Percentiles rank a stretch among this genome's conserved stretches.
phyloP scores from a whole-genome alignment of 202 grass and related monocot species.

The Panicum hallii region DNA sequence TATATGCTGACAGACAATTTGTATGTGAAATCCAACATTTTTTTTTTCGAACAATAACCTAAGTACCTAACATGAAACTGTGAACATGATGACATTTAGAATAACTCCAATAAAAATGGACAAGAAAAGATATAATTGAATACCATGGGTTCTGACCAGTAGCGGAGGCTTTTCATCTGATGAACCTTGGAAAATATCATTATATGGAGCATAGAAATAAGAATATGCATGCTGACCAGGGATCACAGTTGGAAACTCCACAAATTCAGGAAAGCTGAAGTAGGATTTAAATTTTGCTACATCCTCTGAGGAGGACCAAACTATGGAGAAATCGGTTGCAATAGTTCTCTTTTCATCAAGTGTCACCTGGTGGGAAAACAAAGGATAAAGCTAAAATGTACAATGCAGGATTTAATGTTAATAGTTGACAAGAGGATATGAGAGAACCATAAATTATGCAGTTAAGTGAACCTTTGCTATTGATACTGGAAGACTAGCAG shows the following conservation, averaged over 20 bases:
- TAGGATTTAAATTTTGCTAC: conserved; percentile 64
- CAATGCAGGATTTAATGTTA: not conserved
- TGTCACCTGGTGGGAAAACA: conserved; percentile 66
- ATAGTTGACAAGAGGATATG: conserved; percentile 12
- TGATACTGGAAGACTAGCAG: conserved; percentile 74
- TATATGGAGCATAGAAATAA: conserved; percentile 86
- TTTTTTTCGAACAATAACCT: not conserved
- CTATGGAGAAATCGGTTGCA: conserved; percentile 67
- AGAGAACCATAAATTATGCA: conserved; percentile 1
- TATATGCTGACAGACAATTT: not conserved
- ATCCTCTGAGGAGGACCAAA: conserved; percentile 92
- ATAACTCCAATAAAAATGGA: not conserved
- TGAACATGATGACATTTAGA: not conserved
- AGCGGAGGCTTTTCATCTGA: conserved; percentile 84
- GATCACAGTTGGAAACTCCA: conserved; percentile 76
- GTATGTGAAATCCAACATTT: not conserved
- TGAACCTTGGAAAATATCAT: conserved; percentile 61
- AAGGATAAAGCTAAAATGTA: conserved; percentile 28
- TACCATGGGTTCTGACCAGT: conserved; percentile 88
- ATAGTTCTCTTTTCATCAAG: conserved; percentile 62
- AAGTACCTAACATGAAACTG: not conserved
- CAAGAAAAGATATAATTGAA: conserved; percentile 25
- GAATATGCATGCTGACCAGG: conserved; percentile 80
- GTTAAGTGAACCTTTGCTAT: conserved; percentile 78
- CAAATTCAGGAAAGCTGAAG: conserved; percentile 83